phyloP scores from a whole-genome alignment of 2,329 filamentous ascomycete species.

The Aspergillus sojae region DNA sequence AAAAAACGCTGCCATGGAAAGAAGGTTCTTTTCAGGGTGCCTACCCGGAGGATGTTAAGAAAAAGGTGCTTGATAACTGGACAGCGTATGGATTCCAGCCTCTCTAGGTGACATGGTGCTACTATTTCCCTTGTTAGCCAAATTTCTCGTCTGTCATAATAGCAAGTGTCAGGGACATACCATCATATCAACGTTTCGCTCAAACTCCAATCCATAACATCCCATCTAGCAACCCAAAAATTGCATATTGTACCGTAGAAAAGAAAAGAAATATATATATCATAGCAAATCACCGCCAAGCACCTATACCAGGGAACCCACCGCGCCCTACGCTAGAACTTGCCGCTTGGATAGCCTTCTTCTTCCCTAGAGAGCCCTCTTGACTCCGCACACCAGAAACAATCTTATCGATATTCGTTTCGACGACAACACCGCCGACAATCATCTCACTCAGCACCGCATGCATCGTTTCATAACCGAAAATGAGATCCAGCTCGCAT shows the following conservation, averaged over 20 bases:
- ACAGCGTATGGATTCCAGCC: constrained; percentile 1
- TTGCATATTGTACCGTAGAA: background rate
- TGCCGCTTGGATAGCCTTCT: constrained; percentile 46
- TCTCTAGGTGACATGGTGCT: background rate
- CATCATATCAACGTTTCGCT: background rate
- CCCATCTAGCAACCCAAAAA: background rate
- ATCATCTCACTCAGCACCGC: constrained; percentile 91
- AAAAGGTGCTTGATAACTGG: constrained; percentile 1
- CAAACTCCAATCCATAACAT: background rate
- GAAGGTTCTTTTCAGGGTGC: background rate
- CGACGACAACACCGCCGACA: constrained; percentile 89
- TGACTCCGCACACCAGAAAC: constrained; percentile 74
- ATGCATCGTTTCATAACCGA: constrained; percentile 97
- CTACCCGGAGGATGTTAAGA: constrained; percentile 1
- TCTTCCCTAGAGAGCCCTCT: constrained; percentile 47
- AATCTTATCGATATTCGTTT: constrained; percentile 86
- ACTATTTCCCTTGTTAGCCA: background rate
- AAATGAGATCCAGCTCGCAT: constrained; percentile 96
- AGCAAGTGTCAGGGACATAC: background rate
- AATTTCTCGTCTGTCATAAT: background rate
- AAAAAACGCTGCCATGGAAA: background rate
- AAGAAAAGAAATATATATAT: background rate
- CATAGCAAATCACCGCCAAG: constrained; percentile 36
- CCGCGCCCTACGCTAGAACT: constrained; percentile 41
- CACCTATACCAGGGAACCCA: constrained; percentile 42